These are phyloP conservation scores for Ganoderma leucocontextum DNA, from an alignment of 1,284 basidiomycete genomes.

Conservation along the genomic window DNA sequence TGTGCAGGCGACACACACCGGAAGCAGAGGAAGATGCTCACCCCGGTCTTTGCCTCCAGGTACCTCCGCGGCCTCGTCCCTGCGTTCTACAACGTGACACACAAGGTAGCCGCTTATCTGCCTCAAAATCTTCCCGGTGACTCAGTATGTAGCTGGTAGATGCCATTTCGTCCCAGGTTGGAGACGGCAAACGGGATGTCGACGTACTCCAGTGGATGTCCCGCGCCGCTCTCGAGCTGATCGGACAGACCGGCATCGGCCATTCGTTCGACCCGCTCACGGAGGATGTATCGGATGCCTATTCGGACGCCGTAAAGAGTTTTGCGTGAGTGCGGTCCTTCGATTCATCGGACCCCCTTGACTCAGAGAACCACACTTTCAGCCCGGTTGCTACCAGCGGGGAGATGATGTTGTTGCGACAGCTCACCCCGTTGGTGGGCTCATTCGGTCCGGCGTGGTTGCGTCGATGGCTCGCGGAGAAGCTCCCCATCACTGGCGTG, in stretches of 20 bases:
- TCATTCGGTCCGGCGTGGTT: constrained; percentile 47
- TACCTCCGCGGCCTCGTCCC: constrained; percentile 24
- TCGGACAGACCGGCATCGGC: constrained; percentile 49
- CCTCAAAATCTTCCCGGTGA: not conserved
- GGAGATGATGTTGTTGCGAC: constrained; percentile 26
- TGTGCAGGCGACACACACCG: constrained; percentile 18
- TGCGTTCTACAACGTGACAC: constrained; percentile 20
- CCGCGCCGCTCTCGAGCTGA: constrained; percentile 49
- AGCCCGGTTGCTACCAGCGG: constrained; percentile 18
- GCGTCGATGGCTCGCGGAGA: constrained; percentile 46
- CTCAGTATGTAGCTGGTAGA: constrained; percentile 30
- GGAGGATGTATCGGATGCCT: constrained; percentile 40
- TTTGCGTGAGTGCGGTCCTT: constrained; percentile 30
- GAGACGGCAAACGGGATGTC: constrained; percentile 34
- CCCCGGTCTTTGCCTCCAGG: constrained; percentile 20
- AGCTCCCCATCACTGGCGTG: constrained; percentile 44
- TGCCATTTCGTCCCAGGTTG: constrained; percentile 32
- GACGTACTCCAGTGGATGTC: constrained; percentile 47
- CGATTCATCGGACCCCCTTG: not conserved
- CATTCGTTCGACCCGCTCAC: constrained; percentile 48
- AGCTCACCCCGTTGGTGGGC: constrained; percentile 40
- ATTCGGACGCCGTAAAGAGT: constrained; percentile 37
- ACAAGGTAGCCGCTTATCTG: constrained; percentile 10
- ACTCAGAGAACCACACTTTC: not conserved
- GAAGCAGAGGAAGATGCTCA: constrained; percentile 29